A percentile compares a stretch with the other conserved stretches of the same genome.
phyloP scores from a whole-genome alignment of 768 basidiomycete genomes.

The Kwoniella europaea region DNA sequence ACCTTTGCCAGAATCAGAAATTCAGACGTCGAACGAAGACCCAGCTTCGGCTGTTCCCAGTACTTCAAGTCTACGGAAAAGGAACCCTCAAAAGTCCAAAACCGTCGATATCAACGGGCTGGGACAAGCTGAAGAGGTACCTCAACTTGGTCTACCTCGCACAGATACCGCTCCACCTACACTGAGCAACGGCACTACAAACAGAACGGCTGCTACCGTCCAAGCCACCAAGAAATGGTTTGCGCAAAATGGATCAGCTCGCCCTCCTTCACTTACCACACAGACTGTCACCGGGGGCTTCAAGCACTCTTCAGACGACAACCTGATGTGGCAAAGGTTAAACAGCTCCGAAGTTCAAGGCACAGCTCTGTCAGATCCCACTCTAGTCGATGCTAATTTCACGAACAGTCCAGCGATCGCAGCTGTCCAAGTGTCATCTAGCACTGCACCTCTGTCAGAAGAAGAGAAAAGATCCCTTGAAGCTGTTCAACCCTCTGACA shows the following conservation, averaged over 20 bases:
- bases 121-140: neutral
- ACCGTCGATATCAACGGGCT: slow-evolving; percentile 15
- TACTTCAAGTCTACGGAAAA: slow-evolving; percentile 29
- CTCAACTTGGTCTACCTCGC: slow-evolving; percentile 22
- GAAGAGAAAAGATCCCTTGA: neutral
- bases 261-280: slow-evolving; percentile 15
- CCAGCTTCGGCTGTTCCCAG: slow-evolving; percentile 36
- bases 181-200: neutral
- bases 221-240: slow-evolving; percentile 44
- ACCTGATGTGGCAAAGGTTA: neutral
- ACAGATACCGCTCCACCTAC: slow-evolving; percentile 36
- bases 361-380: neutral
- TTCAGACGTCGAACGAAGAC: slow-evolving; percentile 34
- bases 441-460: neutral
- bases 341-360: neutral
- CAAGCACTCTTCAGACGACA: neutral
- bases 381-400: slow-evolving; percentile 8
- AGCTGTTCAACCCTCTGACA: neutral
- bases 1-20: slow-evolving; percentile 13
- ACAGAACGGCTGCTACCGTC: slow-evolving; percentile 21
- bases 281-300: slow-evolving; percentile 10
- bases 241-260: slow-evolving; percentile 17
- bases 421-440: slow-evolving; percentile 17
- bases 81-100: slow-evolving; percentile 30
- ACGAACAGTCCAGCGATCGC: slow-evolving; percentile 15